Conservation (phyloP, 176 grass and related monocot genomes). For the Canna indica region DNA sequence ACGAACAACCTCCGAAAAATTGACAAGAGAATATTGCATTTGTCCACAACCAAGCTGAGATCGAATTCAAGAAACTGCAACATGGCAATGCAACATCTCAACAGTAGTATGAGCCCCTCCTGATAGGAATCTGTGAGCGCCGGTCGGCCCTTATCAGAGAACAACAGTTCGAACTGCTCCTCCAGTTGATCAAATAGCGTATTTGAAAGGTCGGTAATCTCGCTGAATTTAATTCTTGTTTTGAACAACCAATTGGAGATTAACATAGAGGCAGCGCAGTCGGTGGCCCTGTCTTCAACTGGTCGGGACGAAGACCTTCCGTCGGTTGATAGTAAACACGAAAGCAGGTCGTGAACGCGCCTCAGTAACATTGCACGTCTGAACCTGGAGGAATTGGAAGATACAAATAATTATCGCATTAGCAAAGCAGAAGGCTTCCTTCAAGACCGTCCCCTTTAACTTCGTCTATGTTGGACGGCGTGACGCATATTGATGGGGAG, state of each 20-base stretch:
- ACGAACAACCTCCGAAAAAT: background rate
- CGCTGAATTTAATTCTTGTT: background rate
- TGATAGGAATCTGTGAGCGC: background rate
- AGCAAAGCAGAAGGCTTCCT: background rate
- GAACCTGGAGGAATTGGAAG: no score
- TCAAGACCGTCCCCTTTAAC: background rate
- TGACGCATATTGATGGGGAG: background rate
- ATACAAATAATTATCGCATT: background rate
- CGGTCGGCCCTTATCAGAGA: background rate
- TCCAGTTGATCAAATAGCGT: conserved; percentile 3
- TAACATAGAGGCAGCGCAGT: background rate
- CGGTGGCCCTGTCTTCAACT: background rate
- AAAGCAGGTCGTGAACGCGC: background rate
- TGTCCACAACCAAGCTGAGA: conserved; percentile 12
- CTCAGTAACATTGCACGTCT: background rate
- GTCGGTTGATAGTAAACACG: background rate
- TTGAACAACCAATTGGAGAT: background rate
- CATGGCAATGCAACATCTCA: conserved; percentile 5
- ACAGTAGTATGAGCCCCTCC: background rate
- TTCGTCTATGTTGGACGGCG: background rate
- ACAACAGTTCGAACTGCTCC: background rate
- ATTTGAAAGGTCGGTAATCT: background rate
- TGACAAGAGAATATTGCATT: conserved; percentile 2
- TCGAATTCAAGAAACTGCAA: conserved; percentile 5
- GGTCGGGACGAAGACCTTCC: background rate